These are phyloP conservation scores for Punica granatum DNA, from an alignment of 345 rosid species.

Conservation along the genomic window DNA sequence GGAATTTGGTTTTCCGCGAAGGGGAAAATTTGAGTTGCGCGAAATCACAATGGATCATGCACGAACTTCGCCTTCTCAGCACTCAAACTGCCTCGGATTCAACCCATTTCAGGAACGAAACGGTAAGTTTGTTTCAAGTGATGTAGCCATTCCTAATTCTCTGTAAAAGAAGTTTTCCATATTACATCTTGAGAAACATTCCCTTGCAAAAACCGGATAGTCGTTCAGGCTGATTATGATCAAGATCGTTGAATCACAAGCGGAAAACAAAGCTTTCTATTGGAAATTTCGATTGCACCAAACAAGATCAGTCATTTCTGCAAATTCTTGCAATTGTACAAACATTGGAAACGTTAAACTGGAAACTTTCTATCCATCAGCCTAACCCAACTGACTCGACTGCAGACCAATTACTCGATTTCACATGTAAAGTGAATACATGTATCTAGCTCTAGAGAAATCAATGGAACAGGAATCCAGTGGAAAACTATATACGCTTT, in stretches of 20 bases:
- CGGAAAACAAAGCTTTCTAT: too few species aligned
- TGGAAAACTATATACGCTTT: background rate
- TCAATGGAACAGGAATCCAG: background rate
- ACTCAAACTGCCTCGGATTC: constrained; percentile 9
- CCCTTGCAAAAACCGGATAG: background rate
- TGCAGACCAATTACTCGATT: too few species aligned
- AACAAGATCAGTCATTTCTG: too few species aligned
- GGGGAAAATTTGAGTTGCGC: constrained; percentile 19
- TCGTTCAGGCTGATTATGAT: too few species aligned
- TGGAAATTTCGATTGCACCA: too few species aligned
- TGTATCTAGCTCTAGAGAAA: background rate
- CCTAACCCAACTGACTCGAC: too few species aligned
- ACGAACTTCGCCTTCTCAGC: constrained; percentile 42
- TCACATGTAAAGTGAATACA: too few species aligned
- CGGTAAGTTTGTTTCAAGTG: background rate
- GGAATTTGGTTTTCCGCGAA: constrained; percentile 41
- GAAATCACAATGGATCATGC: constrained; percentile 57
- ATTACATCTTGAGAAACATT: background rate
- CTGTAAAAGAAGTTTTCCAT: background rate
- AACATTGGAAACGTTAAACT: too few species aligned
- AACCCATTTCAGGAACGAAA: constrained; percentile 19
- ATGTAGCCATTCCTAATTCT: too few species aligned
- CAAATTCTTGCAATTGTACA: background rate
- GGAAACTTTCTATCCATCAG: too few species aligned
- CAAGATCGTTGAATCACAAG: too few species aligned